These are phyloP conservation scores for Trichoderma cornu-damae DNA, from an alignment of 2,329 filamentous ascomycete species.

Conservation along the genomic window DNA sequence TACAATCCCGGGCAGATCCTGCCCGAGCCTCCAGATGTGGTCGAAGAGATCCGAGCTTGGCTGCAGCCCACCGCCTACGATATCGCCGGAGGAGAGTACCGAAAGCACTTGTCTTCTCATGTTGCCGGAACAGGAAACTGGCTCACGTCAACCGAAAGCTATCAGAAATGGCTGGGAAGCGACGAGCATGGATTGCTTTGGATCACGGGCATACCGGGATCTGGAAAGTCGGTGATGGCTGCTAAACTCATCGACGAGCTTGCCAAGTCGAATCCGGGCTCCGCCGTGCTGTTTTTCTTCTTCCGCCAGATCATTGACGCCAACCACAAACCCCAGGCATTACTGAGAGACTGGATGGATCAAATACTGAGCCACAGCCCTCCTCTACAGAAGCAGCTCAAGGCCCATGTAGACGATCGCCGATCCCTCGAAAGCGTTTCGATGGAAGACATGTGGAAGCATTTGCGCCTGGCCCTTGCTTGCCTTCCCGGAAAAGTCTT, in stretches of 20 bases:
- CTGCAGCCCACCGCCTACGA: slow-evolving; percentile 29
- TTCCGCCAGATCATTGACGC: slow-evolving; percentile 37
- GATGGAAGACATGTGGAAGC: slow-evolving; percentile 29
- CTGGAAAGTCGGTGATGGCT: slow-evolving; percentile 36
- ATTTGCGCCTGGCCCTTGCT: slow-evolving; percentile 26
- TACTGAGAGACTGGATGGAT: slow-evolving; percentile 34
- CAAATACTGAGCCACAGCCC: slow-evolving; percentile 32
- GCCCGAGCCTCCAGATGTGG: slow-evolving; percentile 19
- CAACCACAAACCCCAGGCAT: slow-evolving; percentile 29
- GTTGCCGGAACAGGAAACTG: slow-evolving; percentile 23
- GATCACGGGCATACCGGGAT: slow-evolving; percentile 36
- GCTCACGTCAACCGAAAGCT: slow-evolving; percentile 20
- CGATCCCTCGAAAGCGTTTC: slow-evolving; percentile 13
- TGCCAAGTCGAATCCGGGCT: slow-evolving; percentile 3
- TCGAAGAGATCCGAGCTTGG: slow-evolving; percentile 27
- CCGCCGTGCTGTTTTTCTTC: slow-evolving; percentile 36
- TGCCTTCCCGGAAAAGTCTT: slow-evolving; percentile 29
- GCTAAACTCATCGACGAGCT: slow-evolving; percentile 26
- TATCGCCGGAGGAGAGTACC: slow-evolving; percentile 26
- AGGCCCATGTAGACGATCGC: slow-evolving; percentile 14
- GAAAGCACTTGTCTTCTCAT: slow-evolving; percentile 25
- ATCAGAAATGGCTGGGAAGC: slow-evolving; percentile 20
- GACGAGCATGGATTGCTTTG: slow-evolving; percentile 25
- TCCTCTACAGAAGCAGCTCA: slow-evolving; percentile 26
- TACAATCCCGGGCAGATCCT: slow-evolving; percentile 10